These are phyloP conservation scores for Helotiales sp. DNA, from an alignment of 2,329 filamentous ascomycete genomes.

Conservation along the genomic window DNA sequence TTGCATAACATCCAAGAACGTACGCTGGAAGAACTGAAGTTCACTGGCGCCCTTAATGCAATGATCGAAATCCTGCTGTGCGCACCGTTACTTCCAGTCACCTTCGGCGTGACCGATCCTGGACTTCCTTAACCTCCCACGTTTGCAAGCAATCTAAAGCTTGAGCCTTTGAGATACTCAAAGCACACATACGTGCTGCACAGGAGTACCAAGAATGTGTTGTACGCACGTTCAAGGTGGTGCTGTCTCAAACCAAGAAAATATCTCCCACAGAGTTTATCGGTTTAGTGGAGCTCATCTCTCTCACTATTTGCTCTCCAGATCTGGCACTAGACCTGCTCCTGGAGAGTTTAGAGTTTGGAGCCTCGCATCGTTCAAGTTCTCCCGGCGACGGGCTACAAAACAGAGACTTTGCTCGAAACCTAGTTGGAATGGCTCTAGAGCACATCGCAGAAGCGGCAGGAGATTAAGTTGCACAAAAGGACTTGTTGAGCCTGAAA, in stretches of 20 bases:
- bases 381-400: neutral
- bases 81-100: conserved; percentile 12
- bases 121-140: conserved; percentile 7
- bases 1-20: neutral
- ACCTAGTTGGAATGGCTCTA: conserved; percentile 15
- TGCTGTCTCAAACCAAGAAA: conserved; percentile 15
- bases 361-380: no score
- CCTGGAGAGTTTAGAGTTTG: conserved; percentile 7
- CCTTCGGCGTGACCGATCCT: conserved; percentile 7
- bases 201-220: conserved; percentile 13
- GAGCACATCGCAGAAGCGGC: conserved; percentile 17
- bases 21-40: neutral
- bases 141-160: no score
- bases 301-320: conserved; percentile 10
- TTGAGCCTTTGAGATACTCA: no score
- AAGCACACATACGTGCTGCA: conserved; percentile 16
- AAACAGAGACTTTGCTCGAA: conserved; percentile 6
- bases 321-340: conserved; percentile 16
- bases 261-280: conserved; percentile 10
- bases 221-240: conserved; percentile 10
- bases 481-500: conserved; percentile 11
- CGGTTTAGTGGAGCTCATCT: conserved; percentile 14
- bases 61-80: conserved; percentile 6
- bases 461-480: neutral
- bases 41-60: neutral